Conservation (phyloP, 176 grass and related monocot species). For the Phoenix dactylifera region DNA sequence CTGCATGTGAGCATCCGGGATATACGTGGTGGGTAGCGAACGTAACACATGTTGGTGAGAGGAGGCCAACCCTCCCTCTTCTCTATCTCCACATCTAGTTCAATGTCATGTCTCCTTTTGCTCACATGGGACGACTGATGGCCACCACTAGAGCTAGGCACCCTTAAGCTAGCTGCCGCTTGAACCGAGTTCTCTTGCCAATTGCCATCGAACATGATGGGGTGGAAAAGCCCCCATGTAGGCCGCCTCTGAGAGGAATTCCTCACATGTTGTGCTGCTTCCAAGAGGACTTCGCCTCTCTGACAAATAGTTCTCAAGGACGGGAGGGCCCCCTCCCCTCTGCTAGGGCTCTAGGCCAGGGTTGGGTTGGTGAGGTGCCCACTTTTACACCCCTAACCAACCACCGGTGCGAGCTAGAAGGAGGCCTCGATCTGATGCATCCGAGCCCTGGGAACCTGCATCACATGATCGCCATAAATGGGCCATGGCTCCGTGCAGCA, state of each 20-base stretch:
- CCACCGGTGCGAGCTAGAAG: too few relatives aligned
- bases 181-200: background rate
- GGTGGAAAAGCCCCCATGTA: background rate
- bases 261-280: background rate
- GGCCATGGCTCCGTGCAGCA: constrained; percentile 11
- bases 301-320: too few relatives aligned
- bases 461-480: constrained; percentile 26
- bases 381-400: background rate
- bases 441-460: background rate
- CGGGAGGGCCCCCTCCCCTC: too few relatives aligned
- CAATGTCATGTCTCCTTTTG: constrained; percentile 10
- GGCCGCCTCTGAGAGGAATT: constrained; percentile 3
- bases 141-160: constrained; percentile 29
- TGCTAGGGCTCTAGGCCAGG: too few relatives aligned
- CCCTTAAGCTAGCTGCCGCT: background rate
- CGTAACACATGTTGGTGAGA: too few relatives aligned
- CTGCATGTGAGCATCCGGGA: too few relatives aligned
- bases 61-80: too few relatives aligned
- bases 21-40: too few relatives aligned
- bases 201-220: background rate
- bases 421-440: too few relatives aligned
- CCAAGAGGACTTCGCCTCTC: too few relatives aligned
- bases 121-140: constrained; percentile 37
- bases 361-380: too few relatives aligned
- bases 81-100: constrained; percentile 10